These are phyloP conservation scores for Ophiostoma fasciatum DNA, from an alignment of 2,329 filamentous ascomycete genomes.

Conservation along the genomic window DNA sequence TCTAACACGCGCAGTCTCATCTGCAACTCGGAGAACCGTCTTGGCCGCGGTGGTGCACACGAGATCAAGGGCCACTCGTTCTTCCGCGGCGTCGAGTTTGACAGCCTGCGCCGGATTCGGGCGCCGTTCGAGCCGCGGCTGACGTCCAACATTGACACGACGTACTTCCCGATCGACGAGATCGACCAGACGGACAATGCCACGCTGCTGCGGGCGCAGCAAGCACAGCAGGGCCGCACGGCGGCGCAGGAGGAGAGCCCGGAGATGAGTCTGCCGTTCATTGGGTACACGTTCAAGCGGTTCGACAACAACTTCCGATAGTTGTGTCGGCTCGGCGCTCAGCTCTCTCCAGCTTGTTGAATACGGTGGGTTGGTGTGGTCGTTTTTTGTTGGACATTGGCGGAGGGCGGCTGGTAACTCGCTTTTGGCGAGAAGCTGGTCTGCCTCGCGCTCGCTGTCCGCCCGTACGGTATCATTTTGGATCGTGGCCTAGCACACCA, in stretches of 20 bases:
- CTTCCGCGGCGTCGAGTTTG: conserved; percentile 94
- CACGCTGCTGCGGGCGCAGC: conserved; percentile 72
- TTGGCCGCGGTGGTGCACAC: conserved; percentile 72
- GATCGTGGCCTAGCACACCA: too few relatives aligned
- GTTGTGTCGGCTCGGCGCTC: too few relatives aligned
- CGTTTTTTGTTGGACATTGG: too few relatives aligned
- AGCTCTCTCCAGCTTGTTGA: too few relatives aligned
- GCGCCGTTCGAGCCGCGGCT: conserved; percentile 93
- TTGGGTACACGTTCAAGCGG: conserved; percentile 95
- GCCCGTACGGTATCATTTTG: too few relatives aligned
- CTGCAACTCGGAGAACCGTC: conserved; percentile 82
- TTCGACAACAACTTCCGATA: conserved; percentile 61
- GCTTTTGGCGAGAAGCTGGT: too few relatives aligned
- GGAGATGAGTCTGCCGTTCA: conserved; percentile 92
- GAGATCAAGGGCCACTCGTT: conserved; percentile 92
- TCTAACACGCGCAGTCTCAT: conserved; percentile 49
- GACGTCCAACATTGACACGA: conserved; percentile 85
- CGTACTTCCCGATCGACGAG: conserved; percentile 97
- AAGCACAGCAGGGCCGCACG: conserved; percentile 45
- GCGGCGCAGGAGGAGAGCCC: conserved; percentile 57
- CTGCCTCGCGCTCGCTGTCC: too few relatives aligned
- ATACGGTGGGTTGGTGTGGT: too few relatives aligned
- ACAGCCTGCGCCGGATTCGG: conserved; percentile 78
- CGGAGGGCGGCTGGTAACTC: too few relatives aligned
- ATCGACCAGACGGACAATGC: conserved; percentile 94